A percentile compares a stretch with the other conserved stretches of the same genome.
These are phyloP conservation scores for Podospora fimiseda DNA, from an alignment of 495 filamentous ascomycete species.

Conservation along the genomic window DNA sequence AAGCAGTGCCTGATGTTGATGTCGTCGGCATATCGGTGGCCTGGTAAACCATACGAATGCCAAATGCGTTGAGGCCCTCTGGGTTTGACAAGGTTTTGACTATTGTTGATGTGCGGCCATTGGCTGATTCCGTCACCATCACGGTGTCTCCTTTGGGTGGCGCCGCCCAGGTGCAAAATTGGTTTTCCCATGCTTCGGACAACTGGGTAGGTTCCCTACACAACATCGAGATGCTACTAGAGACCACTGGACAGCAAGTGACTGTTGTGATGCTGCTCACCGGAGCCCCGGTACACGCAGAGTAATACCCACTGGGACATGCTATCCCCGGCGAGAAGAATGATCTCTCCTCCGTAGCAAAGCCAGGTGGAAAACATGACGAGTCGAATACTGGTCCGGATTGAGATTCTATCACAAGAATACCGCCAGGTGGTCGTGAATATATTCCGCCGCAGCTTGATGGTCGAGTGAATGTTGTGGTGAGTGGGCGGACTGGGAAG, in stretches of 20 bases:
- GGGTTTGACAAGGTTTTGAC: background rate
- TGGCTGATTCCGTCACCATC: slow-evolving; percentile 9
- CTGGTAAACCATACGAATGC: slow-evolving; percentile 24
- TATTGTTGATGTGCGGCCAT: slow-evolving; percentile 4
- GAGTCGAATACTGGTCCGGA: background rate
- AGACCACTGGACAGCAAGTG: slow-evolving; percentile 20
- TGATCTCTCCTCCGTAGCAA: slow-evolving; percentile 9
- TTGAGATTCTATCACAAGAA: slow-evolving; percentile 16
- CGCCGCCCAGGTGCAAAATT: slow-evolving; percentile 21
- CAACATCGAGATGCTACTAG: slow-evolving; percentile 6
- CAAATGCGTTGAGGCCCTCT: slow-evolving; percentile 19
- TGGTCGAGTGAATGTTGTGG: slow-evolving; percentile 18
- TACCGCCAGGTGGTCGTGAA: background rate
- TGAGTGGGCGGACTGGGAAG: slow-evolving; percentile 17
- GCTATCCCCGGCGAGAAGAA: slow-evolving; percentile 25
- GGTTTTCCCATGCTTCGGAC: slow-evolving; percentile 6
- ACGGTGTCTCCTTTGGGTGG: slow-evolving; percentile 4
- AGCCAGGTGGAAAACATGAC: slow-evolving; percentile 19
- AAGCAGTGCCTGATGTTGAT: background rate
- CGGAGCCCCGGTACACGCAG: slow-evolving; percentile 14
- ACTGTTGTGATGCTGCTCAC: slow-evolving; percentile 23
- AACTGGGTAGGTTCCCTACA: slow-evolving; percentile 17
- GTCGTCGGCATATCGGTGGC: slow-evolving; percentile 7
- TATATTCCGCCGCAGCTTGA: slow-evolving; percentile 16
- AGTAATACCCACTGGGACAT: slow-evolving; percentile 24